These are phyloP conservation scores for Acacia crassicarpa DNA, from an alignment of 306 rosid genomes.

Conservation along the genomic window DNA sequence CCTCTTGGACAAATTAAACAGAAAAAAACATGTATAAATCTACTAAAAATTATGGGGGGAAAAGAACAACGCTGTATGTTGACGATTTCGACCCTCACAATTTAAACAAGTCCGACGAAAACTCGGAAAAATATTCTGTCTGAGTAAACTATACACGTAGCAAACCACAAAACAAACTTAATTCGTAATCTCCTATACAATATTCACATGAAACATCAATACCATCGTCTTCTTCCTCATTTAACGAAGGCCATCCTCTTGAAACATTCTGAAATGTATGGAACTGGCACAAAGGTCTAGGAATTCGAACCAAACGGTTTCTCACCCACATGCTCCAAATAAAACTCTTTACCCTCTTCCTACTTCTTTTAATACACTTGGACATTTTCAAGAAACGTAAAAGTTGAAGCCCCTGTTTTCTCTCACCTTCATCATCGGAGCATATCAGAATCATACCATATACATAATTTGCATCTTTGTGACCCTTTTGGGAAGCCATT, in stretches of 20 bases:
- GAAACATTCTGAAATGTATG: slow-evolving; percentile 10
- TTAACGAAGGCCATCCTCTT: background rate
- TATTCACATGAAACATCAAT: slow-evolving; percentile 9
- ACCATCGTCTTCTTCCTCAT: background rate
- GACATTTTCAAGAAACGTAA: slow-evolving; percentile 17
- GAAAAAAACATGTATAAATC: background rate
- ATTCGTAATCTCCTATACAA: slow-evolving; percentile 33
- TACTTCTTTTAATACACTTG: slow-evolving; percentile 18
- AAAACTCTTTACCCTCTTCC: slow-evolving; percentile 31
- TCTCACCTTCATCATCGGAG: background rate
- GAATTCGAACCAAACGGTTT: background rate
- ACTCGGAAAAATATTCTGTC: background rate
- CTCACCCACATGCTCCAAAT: slow-evolving; percentile 37
- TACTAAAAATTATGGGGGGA: background rate
- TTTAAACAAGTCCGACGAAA: background rate
- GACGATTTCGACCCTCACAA: background rate
- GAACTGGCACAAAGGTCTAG: background rate
- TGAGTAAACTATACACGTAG: slow-evolving; percentile 8
- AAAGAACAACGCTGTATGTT: background rate
- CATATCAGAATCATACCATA: slow-evolving; percentile 39
- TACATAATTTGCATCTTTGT: slow-evolving; percentile 41
- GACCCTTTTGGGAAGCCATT: slow-evolving; percentile 34
- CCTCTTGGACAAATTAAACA: background rate
- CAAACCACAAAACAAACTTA: slow-evolving; percentile 13
- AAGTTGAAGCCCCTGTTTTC: slow-evolving; percentile 27